Conservation (phyloP, 176 grass and related monocot genomes). For the Paspalum notatum region DNA sequence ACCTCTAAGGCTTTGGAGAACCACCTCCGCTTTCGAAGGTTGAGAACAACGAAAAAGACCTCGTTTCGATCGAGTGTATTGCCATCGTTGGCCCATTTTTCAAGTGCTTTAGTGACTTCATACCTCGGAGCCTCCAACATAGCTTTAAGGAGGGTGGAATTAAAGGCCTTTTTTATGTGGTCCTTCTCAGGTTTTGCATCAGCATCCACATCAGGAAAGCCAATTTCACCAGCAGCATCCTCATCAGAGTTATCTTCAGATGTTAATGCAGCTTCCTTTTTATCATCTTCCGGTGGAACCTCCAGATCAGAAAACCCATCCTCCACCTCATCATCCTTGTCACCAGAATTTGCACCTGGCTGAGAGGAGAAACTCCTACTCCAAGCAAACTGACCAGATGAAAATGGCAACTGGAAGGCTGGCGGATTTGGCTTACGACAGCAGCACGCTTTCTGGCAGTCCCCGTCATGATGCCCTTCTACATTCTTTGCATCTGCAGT, state of each 20-base stretch:
- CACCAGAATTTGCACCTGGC: conserved; percentile 51
- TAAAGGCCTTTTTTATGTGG: neutral
- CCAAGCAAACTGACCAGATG: conserved; percentile 35
- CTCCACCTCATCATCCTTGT: conserved; percentile 58
- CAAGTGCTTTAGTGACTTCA: conserved; percentile 32
- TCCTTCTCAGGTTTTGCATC: conserved; percentile 46
- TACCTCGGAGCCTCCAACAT: conserved; percentile 44
- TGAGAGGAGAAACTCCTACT: conserved; percentile 72
- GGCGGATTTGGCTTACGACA: conserved; percentile 35
- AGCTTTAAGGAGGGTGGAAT: conserved; percentile 42
- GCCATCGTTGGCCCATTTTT: conserved; percentile 70
- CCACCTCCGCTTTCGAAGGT: conserved; percentile 53
- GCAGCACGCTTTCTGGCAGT: conserved; percentile 37
- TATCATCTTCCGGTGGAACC: conserved; percentile 49
- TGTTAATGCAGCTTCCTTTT: conserved; percentile 42
- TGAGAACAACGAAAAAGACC: conserved; percentile 38
- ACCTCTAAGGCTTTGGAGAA: conserved; percentile 84
- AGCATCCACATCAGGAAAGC: conserved; percentile 36
- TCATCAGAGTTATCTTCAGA: conserved; percentile 63
- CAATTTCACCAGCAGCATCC: conserved; percentile 41
- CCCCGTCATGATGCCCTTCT: conserved; percentile 27
- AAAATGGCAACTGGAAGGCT: conserved; percentile 26
- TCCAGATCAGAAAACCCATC: conserved; percentile 93
- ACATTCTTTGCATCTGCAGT: conserved; percentile 37
- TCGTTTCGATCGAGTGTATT: conserved; percentile 56